These are phyloP conservation scores for Pseudogymnoascus sp. DNA, from an alignment of 2,329 filamentous ascomycete species.

Conservation along the genomic window DNA sequence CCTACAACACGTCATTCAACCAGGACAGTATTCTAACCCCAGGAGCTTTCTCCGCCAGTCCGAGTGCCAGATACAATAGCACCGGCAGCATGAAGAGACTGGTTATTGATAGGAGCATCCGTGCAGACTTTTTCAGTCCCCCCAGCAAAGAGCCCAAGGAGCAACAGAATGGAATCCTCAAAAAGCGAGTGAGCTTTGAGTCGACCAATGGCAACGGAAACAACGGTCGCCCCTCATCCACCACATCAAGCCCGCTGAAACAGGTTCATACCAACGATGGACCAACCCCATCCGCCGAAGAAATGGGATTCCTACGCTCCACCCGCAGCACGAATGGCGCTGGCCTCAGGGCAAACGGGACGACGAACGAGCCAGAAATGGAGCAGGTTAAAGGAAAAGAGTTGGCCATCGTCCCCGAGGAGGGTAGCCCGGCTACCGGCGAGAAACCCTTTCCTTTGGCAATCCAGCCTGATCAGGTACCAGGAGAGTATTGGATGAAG, in stretches of 20 bases:
- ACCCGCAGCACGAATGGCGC: constrained; percentile 39
- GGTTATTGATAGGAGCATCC: constrained; percentile 80
- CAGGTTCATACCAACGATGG: constrained; percentile 34
- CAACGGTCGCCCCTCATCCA: constrained; percentile 36
- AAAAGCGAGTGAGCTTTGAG: constrained; percentile 91
- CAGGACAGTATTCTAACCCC: constrained; percentile 82
- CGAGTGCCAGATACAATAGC: constrained; percentile 54
- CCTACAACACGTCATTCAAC: constrained; percentile 69
- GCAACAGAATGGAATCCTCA: constrained; percentile 37
- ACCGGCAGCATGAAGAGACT: constrained; percentile 76
- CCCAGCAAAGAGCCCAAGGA: constrained; percentile 48
- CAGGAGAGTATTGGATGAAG: constrained; percentile 80
- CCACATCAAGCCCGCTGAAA: constrained; percentile 28
- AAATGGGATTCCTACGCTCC: constrained; percentile 49
- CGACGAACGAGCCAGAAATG: constrained; percentile 49
- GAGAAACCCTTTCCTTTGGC: constrained; percentile 9
- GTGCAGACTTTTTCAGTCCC: constrained; percentile 60
- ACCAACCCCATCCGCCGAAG: constrained; percentile 46
- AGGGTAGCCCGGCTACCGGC: constrained; percentile 28
- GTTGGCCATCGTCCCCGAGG: constrained; percentile 69
- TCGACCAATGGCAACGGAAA: constrained; percentile 45
- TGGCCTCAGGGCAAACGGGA: constrained; percentile 31
- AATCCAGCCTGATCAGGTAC: constrained; percentile 26
- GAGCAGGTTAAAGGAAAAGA: constrained; percentile 66
- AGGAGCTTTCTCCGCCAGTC: constrained; percentile 69